These are phyloP conservation scores for Lagenidium giganteum DNA, from an alignment of 352 stramenopile genomes.

Conservation along the genomic window DNA sequence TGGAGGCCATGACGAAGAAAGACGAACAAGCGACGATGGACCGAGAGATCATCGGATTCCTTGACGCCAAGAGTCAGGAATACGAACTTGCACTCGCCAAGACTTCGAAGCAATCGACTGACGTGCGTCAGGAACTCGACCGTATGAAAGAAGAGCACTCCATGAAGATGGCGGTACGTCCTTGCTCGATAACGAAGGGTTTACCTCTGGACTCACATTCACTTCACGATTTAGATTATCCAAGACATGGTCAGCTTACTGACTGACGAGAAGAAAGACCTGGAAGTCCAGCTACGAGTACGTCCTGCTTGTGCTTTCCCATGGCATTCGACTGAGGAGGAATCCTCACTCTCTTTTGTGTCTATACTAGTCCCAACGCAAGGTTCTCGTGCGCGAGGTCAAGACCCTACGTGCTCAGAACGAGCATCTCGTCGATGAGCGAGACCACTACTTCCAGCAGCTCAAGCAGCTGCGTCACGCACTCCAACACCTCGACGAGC, in stretches of 20 bases:
- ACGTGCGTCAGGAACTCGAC: constrained; percentile 33
- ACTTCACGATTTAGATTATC: constrained; percentile 45
- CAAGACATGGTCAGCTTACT: constrained; percentile 78
- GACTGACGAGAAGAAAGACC: constrained; percentile 68
- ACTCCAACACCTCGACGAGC: constrained; percentile 65
- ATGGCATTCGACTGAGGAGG: neutral
- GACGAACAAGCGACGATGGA: constrained; percentile 65
- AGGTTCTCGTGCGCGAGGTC: constrained; percentile 77
- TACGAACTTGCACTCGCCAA: constrained; percentile 58
- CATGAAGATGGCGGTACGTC: constrained; percentile 49
- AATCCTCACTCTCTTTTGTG: too few relatives aligned
- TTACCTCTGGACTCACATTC: too few relatives aligned
- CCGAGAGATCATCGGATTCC: constrained; percentile 79
- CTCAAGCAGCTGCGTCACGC: constrained; percentile 72
- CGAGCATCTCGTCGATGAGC: constrained; percentile 53
- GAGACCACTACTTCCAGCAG: constrained; percentile 68
- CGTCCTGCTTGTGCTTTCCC: neutral
- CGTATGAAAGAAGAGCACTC: constrained; percentile 47
- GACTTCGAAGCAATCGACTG: constrained; percentile 50
- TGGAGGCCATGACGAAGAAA: constrained; percentile 49
- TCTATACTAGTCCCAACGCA: constrained; percentile 46
- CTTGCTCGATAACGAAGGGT: too few relatives aligned
- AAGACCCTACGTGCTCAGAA: constrained; percentile 69
- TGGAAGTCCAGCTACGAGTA: constrained; percentile 63
- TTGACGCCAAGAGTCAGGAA: constrained; percentile 75